phyloP scores from a whole-genome alignment of 345 rosid genomes.

The Citrus glauca region DNA sequence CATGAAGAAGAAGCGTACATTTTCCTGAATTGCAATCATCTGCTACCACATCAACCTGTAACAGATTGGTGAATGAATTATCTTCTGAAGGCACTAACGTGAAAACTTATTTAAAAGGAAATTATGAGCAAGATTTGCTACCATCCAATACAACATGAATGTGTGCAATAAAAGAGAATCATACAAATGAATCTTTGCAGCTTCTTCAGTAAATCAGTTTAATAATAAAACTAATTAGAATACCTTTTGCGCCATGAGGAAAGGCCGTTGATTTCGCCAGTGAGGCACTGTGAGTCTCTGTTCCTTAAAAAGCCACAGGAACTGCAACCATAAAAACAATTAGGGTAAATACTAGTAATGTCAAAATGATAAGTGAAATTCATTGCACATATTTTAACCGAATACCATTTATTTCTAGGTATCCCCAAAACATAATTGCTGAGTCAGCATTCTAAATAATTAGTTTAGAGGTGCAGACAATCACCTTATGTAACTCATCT shows the following conservation, averaged over 20 bases:
- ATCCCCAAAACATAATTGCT: neutral
- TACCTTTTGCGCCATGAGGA: conserved; percentile 78
- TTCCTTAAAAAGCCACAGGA: conserved; percentile 79
- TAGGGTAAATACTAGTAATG: neutral
- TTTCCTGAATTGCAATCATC: conserved; percentile 50
- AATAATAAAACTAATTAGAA: neutral
- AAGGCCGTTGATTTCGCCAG: conserved; percentile 86
- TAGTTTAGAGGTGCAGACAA: neutral
- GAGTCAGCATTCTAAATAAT: neutral
- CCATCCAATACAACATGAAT: neutral
- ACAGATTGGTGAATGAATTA: neutral
- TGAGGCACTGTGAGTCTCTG: conserved; percentile 79
- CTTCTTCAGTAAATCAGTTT: neutral
- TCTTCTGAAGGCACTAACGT: neutral
- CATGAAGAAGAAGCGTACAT: conserved; percentile 67
- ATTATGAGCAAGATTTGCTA: neutral
- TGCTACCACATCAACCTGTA: conserved; percentile 53
- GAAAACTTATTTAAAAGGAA: neutral
- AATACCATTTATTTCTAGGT: neutral
- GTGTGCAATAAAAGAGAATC: neutral
- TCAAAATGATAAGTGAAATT: neutral
- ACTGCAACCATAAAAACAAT: conserved; percentile 44
- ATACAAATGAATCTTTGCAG: neutral
- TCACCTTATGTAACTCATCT: conserved; percentile 93
- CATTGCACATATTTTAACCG: neutral